Conservation (phyloP, 148 eudicot species). For the Diospyros kaki region DNA sequence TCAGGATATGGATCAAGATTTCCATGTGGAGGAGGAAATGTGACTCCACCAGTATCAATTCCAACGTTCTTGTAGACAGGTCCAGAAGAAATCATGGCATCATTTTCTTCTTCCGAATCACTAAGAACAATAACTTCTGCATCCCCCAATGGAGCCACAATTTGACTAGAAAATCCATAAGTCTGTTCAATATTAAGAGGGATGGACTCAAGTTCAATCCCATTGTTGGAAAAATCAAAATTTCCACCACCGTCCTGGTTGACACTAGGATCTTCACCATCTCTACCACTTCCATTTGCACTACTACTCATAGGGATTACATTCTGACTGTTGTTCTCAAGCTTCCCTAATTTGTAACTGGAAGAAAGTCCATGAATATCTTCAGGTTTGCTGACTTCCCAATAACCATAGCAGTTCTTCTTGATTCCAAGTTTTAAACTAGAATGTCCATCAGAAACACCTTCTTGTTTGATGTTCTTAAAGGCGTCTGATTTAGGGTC, state of each 20-base stretch:
- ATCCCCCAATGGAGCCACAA: conserved; percentile 32
- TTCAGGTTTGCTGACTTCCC: conserved; percentile 64
- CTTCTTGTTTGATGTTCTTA: conserved; percentile 47
- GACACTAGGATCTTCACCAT: conserved; percentile 58
- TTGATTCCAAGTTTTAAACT: conserved; percentile 56
- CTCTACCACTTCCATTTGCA: conserved; percentile 61
- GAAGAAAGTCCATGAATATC: conserved; percentile 38
- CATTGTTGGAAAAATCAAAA: conserved; percentile 44
- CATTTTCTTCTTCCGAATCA: conserved; percentile 76
- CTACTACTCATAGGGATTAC: conserved; percentile 61
- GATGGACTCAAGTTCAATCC: conserved; percentile 51
- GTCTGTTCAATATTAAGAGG: conserved; percentile 39
- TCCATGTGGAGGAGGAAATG: conserved; percentile 41
- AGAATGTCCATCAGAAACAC: conserved; percentile 25
- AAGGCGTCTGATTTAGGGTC: conserved; percentile 42
- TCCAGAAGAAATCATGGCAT: conserved; percentile 23
- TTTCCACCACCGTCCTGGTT: conserved; percentile 46
- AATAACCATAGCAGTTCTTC: conserved; percentile 56
- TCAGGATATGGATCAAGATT: conserved; percentile 58
- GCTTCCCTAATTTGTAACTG: conserved; percentile 32
- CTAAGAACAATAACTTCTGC: conserved; percentile 62
- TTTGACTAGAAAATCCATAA: conserved; percentile 31
- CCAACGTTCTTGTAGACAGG: conserved; percentile 20
- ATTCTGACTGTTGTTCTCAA: conserved; percentile 30
- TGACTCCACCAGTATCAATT: conserved; percentile 25